Conservation (phyloP, 164 flowering plant genomes). For the Cinnamomum chago region DNA sequence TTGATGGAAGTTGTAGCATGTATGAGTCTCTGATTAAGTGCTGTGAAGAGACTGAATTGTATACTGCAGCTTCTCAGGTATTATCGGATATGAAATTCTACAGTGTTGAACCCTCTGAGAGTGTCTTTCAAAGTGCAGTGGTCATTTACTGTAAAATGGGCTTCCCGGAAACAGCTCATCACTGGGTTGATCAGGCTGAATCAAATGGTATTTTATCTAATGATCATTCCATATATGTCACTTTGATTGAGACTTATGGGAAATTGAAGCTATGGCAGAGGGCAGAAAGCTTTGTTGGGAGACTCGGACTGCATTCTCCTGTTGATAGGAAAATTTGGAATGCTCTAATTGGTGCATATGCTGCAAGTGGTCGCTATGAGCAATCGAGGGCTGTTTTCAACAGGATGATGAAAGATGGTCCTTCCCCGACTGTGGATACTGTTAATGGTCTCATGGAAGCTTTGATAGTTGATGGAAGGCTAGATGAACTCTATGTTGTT, state of each 20-base stretch:
- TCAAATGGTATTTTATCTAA: conserved; percentile 33
- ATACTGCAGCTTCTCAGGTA: conserved; percentile 71
- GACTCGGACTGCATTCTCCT: conserved; percentile 35
- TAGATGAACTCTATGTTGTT: conserved; percentile 82
- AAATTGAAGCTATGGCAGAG: conserved; percentile 61
- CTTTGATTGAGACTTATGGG: conserved; percentile 70
- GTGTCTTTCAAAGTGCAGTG: conserved; percentile 42
- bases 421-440: conserved; percentile 78
- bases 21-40: conserved; percentile 65
- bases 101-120: conserved; percentile 53
- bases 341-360: conserved; percentile 82
- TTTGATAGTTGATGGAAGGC: conserved; percentile 69
- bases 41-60: conserved; percentile 49
- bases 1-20: conserved; percentile 38
- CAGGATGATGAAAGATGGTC: conserved; percentile 92
- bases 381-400: conserved; percentile 85
- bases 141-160: conserved; percentile 59
- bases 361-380: conserved; percentile 84
- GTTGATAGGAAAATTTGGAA: conserved; percentile 83
- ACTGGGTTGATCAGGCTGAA: conserved; percentile 57
- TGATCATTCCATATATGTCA: conserved; percentile 39
- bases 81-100: conserved; percentile 75
- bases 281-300: conserved; percentile 74
- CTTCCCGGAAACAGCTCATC: conserved; percentile 86
- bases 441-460: conserved; percentile 82